Base-by-base conservation (phyloP, 2,329 filamentous ascomycete species). In the Penicillium sp. region DNA sequence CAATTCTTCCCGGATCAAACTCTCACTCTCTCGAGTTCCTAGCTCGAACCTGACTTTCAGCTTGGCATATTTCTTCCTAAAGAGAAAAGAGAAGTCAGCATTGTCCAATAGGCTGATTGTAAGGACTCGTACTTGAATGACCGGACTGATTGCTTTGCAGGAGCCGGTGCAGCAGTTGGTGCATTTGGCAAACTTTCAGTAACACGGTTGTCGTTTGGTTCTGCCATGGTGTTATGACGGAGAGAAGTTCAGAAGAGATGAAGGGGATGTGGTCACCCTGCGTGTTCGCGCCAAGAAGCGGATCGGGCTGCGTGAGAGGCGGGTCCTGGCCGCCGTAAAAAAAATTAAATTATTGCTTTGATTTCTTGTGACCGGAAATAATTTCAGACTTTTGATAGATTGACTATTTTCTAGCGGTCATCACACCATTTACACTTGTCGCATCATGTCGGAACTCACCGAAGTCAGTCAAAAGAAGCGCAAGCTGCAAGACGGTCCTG, bases 21-120 rank as follows among this genome's bases (percentile, higher is more conserved):
- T 65, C 53, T 75, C 77, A 56, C 73, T 86, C 36, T 92, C 90
- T 75, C 88, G 87, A 73, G 90, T 89, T 74, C 94, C 92, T 53
- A 90, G 82, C 67, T 86, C 86, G 76, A 94, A 94, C 59, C 94
- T 82, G 53, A 87, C 84, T 75, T 96, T 94, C 72, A 91, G 90
- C 63, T 91, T 86, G 56, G 87, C 88, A 75, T 95, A 99, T 81
- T 99, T 99, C 79, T 96, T 96, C 60, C 78, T 79, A 47, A n/a
- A 60, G 4, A 45, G 19, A 39, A 6, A 25, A 55, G 29, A 40
- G 61, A 53, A 62, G 56, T 66, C 52, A 65, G 50, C 53, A 29
- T 40, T 46, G 33, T 53, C 48, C 31, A 15, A 48, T 9, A 21
- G 16, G 43, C 16, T 44, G 23, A 25, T 39, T 51, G 25, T 27